Evolutionary conservation across 2,329 filamentous ascomycete species (phyloP).

Genomic region (Fonsecaea nubica): DNA sequence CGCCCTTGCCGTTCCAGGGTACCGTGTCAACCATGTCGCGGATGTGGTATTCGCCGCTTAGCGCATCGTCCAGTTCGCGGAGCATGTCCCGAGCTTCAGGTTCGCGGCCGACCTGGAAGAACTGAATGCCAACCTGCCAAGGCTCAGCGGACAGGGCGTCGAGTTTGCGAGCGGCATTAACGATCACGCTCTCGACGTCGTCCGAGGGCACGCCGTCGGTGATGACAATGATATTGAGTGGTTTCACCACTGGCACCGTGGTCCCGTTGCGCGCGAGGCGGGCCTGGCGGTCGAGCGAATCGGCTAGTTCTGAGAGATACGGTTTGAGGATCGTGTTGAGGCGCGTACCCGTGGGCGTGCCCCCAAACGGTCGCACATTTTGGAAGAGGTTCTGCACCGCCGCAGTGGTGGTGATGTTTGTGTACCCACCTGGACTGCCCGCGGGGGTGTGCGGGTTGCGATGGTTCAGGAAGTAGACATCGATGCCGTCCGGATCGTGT

Average conservation of each 20-base stretch:
- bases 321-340: conserved; percentile 74
- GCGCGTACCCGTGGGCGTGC: conserved; percentile 76
- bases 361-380: conserved; percentile 67
- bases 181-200: conserved; percentile 74
- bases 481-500: conserved; percentile 83
- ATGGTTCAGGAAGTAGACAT: conserved; percentile 89
- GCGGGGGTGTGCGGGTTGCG: conserved; percentile 43
- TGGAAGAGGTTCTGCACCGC: conserved; percentile 74
- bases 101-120: conserved; percentile 90
- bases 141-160: conserved; percentile 72
- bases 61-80: conserved; percentile 74
- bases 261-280: conserved; percentile 43
- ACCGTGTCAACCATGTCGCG: conserved; percentile 94
- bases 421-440: conserved; percentile 62
- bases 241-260: conserved; percentile 66
- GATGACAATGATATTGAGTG: conserved; percentile 89
- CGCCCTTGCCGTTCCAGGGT: conserved; percentile 66
- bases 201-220: conserved; percentile 86
- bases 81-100: conserved; percentile 68
- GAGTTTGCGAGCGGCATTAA: conserved; percentile 71
- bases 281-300: conserved; percentile 48
- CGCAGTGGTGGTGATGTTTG: conserved; percentile 64
- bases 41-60: conserved; percentile 64
- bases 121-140: conserved; percentile 90
- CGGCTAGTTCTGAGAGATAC: conserved; percentile 68